These are phyloP conservation scores for Pezicula carpinea DNA, from an alignment of 2,329 filamentous ascomycete species.

Conservation along the genomic window DNA sequence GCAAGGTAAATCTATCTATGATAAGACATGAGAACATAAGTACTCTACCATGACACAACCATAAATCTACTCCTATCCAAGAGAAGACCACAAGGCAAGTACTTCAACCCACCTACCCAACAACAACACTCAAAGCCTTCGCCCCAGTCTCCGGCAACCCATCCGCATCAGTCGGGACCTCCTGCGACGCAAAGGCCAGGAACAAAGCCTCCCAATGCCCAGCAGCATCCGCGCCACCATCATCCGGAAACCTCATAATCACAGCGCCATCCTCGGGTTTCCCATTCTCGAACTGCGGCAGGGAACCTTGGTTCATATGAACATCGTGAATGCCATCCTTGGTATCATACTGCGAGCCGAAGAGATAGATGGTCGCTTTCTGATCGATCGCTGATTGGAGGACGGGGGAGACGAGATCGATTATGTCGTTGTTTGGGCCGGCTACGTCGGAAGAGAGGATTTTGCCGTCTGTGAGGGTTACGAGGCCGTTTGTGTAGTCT, in stretches of 20 bases:
- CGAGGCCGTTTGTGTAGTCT: conserved; percentile 16
- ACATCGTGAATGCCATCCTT: conserved; percentile 33
- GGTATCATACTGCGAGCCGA: conserved; percentile 28
- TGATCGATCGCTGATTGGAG: conserved; percentile 29
- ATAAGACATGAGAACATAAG: too few relatives aligned
- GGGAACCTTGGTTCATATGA: conserved; percentile 37
- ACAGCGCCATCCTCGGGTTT: conserved; percentile 33
- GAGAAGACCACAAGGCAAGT: too few relatives aligned
- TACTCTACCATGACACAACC: too few relatives aligned
- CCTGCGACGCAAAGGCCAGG: conserved; percentile 34
- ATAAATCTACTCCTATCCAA: too few relatives aligned
- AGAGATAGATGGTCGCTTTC: conserved; percentile 34
- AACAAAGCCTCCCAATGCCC: conserved; percentile 34
- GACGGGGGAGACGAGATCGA: conserved; percentile 31
- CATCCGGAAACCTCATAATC: conserved; percentile 28
- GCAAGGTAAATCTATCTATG: too few relatives aligned
- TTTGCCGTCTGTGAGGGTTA: conserved; percentile 18
- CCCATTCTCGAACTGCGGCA: conserved; percentile 29
- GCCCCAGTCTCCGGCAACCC: too few relatives aligned
- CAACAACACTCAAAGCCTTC: too few relatives aligned
- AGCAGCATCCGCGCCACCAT: conserved; percentile 23
- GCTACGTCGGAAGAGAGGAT: conserved; percentile 13
- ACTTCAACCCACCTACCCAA: too few relatives aligned
- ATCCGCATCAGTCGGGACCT: conserved; percentile 29
- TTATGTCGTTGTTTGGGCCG: conserved; percentile 25